Base-by-base conservation (phyloP, 345 rosid genomes). In the Sisymbrium irio region DNA sequence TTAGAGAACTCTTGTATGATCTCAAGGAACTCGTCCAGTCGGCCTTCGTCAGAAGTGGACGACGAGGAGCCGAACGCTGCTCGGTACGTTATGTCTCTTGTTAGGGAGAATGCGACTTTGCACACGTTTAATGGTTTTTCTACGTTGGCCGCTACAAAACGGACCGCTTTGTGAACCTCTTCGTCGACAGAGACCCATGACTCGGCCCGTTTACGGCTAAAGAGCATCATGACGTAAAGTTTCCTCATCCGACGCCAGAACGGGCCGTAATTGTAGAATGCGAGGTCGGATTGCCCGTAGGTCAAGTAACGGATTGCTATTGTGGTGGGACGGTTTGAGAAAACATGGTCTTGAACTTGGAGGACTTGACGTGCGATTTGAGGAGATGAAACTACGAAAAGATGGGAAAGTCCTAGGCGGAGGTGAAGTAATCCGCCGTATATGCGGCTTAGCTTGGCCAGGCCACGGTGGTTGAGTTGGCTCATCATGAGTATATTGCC, bases 161-260 rank as follows among this genome's bases (percentile, higher is more conserved):
- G 66, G 20, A 87, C 80, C 14, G 79, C 76, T 0, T 62, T 55
- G 59, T 82, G 87, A 5, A 93, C 93, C 77, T 93, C 96, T 20
- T 85, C 86, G 2, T 89, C 76, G 1, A 93, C 89, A 4, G 93
- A 86, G 15, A 67, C 85, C 97, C 97, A 93, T 0, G 98, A 93
- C 78, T 90, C 92, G 0, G 89, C 93, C 44, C 97, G 72, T 77
- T 82, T 87, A 9, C 92, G 83, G 62, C 98, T 93, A 70, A 93
- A 93, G 4, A 92, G 84, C 83, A 82, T 88, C 86, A 88, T 77
- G 13, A 90, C 93, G 46, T 88, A 86, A 9, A 93, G 76, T 81
- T 90, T 93, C 6, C 98, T 81, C 96, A 90, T 90, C 78, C 89
- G 89, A 10, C 93, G 83, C 97, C 97, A 93, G 50, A 93, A 88